Evolutionary conservation across 306 rosid species (phyloP).

Genomic region (Amphicarpaea edgeworthii): DNA sequence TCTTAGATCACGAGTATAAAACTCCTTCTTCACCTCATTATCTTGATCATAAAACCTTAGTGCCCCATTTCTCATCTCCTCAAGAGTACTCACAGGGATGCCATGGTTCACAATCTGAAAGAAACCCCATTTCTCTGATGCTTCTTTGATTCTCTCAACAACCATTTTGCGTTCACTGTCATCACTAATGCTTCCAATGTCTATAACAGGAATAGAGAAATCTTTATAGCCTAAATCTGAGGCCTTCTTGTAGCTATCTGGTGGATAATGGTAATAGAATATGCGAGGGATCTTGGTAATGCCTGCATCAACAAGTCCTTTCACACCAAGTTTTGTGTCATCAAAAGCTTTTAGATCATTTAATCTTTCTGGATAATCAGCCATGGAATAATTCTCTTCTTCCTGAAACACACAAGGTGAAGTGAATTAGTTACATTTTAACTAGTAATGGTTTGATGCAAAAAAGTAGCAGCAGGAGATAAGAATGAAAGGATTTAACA

Average conservation of each 20-base stretch:
- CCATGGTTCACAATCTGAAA: constrained; percentile 64
- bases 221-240: too few species aligned
- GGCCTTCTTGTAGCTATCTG: too few species aligned
- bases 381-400: not conserved
- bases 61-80: constrained; percentile 50
- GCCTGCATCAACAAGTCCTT: constrained; percentile 74
- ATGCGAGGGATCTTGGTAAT: constrained; percentile 58
- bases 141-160: constrained; percentile 42
- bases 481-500: too few species aligned
- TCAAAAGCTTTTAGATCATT: constrained; percentile 60
- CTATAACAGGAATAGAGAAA: not conserved
- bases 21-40: constrained; percentile 45
- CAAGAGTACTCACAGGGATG: constrained; percentile 39
- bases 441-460: too few species aligned
- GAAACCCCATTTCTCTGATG: constrained; percentile 58
- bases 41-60: constrained; percentile 55
- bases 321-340: constrained; percentile 66
- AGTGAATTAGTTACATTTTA: too few species aligned
- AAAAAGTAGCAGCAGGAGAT: too few species aligned
- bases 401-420: too few species aligned
- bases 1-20: constrained; percentile 43
- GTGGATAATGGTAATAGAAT: constrained; percentile 32
- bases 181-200: constrained; percentile 10
- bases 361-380: constrained; percentile 35
- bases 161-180: constrained; percentile 18